These are phyloP conservation scores for Aspergillus caelatus DNA, from an alignment of 2,329 filamentous ascomycete genomes.

Conservation along the genomic window DNA sequence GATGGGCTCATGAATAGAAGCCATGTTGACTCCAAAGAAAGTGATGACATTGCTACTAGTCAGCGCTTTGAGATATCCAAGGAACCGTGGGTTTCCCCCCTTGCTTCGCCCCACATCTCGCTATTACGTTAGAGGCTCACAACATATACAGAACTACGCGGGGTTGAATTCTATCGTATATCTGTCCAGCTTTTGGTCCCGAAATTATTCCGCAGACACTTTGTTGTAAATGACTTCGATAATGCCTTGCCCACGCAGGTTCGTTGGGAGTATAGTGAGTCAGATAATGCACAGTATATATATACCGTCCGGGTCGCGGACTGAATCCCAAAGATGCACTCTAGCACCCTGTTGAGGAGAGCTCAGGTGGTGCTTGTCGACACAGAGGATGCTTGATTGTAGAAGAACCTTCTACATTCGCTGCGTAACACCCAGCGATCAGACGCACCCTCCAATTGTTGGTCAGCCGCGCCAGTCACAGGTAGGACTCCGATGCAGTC, in stretches of 20 bases:
- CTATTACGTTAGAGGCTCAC: slow-evolving; percentile 8
- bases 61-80: slow-evolving; percentile 6
- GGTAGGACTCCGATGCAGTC: neutral
- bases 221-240: neutral
- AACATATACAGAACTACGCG: slow-evolving; percentile 28
- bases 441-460: neutral
- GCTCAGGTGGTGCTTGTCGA: neutral
- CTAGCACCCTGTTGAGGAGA: neutral
- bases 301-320: neutral
- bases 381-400: neutral
- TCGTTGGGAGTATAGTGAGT: slow-evolving; percentile 16
- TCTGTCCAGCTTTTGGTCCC: slow-evolving; percentile 4
- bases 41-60: slow-evolving; percentile 13
- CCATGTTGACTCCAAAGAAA: slow-evolving; percentile 12
- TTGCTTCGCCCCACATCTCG: slow-evolving; percentile 6
- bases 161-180: slow-evolving; percentile 22
- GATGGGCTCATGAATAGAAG: slow-evolving; percentile 2
- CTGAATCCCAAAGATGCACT: neutral
- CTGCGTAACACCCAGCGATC: neutral
- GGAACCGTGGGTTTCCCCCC: slow-evolving; percentile 29
- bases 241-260: slow-evolving; percentile 15
- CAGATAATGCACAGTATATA: slow-evolving; percentile 12
- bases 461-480: slow-evolving; percentile 3
- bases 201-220: neutral
- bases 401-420: neutral